These are phyloP conservation scores for Plasmodium cynomolgi DNA, from an alignment of 169 alveolate genomes.

Conservation along the genomic window DNA sequence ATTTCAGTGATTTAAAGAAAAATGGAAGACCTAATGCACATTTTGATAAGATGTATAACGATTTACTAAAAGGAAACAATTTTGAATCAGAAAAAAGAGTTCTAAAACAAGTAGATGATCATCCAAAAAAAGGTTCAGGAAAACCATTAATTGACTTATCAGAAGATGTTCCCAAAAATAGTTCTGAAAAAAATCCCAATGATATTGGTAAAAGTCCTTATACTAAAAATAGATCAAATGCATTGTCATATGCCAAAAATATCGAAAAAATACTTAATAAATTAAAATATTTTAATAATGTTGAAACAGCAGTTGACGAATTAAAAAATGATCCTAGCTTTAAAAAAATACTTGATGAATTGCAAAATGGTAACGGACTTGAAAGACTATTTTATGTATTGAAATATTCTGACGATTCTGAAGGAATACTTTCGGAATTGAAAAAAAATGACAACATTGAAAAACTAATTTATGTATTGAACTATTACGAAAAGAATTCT, in stretches of 20 bases:
- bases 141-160: background rate
- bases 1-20: background rate
- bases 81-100: background rate
- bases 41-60: background rate
- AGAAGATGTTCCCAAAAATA: background rate
- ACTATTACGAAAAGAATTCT: background rate
- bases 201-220: background rate
- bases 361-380: conserved; percentile 1
- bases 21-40: background rate
- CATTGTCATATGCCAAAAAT: background rate
- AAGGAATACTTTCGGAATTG: background rate
- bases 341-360: conserved; percentile 11
- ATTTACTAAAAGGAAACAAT: background rate
- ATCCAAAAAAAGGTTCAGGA: background rate
- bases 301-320: conserved; percentile 1
- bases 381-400: background rate
- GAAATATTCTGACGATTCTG: conserved; percentile 19
- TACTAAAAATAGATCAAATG: background rate
- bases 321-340: background rate
- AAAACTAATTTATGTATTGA: conserved; percentile 7
- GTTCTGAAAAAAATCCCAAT: background rate
- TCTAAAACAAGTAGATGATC: background rate
- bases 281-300: background rate
- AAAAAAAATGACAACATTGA: conserved; percentile 1
- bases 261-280: background rate